Evolutionary conservation across 352 stramenopile species (phyloP), one percentile per base, ranked within the genome.

Genomic region (Globisporangium emineosum): DNA sequence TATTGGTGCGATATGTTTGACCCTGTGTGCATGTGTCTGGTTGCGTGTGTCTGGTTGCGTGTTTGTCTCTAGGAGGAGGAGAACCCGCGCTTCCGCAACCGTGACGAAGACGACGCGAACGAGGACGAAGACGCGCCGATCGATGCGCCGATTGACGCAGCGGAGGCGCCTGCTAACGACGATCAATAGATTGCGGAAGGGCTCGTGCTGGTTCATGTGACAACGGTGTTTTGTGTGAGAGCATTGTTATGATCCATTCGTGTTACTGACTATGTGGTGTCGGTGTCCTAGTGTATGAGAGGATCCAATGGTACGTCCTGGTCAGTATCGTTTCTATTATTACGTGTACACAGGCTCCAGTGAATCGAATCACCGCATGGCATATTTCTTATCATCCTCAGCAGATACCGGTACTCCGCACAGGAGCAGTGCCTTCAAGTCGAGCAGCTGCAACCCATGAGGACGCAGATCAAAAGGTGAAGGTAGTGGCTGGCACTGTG

Each of bases 21-120:
- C n/a, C n/a, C n/a, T n/a, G n/a, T n/a, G n/a, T n/a, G n/a, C 5
- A 37, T 12, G 17, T 19, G 6, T 13, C 10, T 45, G 19, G 6
- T 67, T 42, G 60, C 29, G 17, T 13, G 32, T 25, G 7, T 3
- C 17, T 63, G 19, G n/a, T n/a, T 23, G n/a, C 49, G 37, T 47
- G 17, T 21, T 15, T 47, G 6, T 47, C 9, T 43, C 23, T 56
- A 73, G 58, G 62, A 85, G 58, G 78, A 87, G 58, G 70, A 81
- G 63, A 89, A 89, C 69, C 79, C 77, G 37, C 78, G 79, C 5
- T 89, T 89, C 75, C 79, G 77, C 52, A 70, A 84, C 64, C 79
- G 79, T 21, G 77, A 86, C 35, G 32, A 72, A 17, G 73, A 66
- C 21, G 58, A 79, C 29, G 65, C 43, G 10, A 65, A 67, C 30